Conservation (phyloP, 2,329 filamentous ascomycete genomes). For the Domatiomyces globalis region DNA sequence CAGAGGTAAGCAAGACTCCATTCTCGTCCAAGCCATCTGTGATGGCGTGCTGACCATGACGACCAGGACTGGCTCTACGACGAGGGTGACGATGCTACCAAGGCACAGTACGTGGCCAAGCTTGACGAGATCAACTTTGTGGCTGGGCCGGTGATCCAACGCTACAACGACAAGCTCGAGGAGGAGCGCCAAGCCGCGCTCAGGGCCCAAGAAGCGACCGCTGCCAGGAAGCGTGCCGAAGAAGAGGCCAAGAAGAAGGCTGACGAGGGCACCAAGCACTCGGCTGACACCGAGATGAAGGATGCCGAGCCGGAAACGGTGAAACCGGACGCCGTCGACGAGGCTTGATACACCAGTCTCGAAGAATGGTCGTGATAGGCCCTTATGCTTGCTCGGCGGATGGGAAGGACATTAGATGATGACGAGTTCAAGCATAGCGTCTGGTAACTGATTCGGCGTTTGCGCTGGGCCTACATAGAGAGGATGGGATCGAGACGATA, state of each 20-base stretch:
- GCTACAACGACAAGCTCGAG: conserved; percentile 89
- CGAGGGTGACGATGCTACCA: conserved; percentile 85
- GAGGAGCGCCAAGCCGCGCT: conserved; percentile 63
- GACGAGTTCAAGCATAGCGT: no score
- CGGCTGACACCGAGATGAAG: conserved; percentile 43
- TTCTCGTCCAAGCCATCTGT: background rate
- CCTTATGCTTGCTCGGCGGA: no score
- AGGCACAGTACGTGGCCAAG: conserved; percentile 88
- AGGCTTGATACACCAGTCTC: conserved; percentile 4
- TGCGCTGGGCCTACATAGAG: no score
- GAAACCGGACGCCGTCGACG: conserved; percentile 22
- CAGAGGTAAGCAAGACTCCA: conserved; percentile 54
- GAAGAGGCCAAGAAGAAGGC: conserved; percentile 64
- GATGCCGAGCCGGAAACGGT: conserved; percentile 37
- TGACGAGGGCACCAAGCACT: conserved; percentile 49
- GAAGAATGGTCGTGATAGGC: no score
- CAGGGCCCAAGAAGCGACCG: conserved; percentile 51
- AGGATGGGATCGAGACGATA: no score
- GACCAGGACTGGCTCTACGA: conserved; percentile 98
- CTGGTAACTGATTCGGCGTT: no score
- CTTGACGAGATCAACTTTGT: conserved; percentile 87
- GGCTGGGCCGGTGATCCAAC: conserved; percentile 80
- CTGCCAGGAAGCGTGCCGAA: conserved; percentile 48
- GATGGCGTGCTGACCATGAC: conserved; percentile 15
- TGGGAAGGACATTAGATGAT: no score